A percentile compares a stretch with the other conserved stretches of the same genome.
Conservation (phyloP, 2,329 filamentous ascomycete species). For the Chrysosporium keratinophilum region DNA sequence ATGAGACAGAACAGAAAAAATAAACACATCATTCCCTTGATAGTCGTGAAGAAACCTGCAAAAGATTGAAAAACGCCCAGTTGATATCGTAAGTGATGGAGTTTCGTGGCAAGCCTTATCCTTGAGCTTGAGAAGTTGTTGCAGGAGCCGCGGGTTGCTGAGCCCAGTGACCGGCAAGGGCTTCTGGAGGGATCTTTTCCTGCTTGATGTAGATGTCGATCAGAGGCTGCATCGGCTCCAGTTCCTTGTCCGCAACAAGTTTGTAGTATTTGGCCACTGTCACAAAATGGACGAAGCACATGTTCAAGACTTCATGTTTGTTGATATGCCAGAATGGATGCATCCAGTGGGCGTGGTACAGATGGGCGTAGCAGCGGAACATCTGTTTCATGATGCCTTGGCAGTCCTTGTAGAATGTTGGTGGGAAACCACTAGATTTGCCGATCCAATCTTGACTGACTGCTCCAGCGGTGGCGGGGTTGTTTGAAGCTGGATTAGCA, state of each 20-base stretch:
- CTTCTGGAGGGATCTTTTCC: conserved; percentile 70
- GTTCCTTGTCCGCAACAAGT: conserved; percentile 76
- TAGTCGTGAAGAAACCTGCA: conserved; percentile 8
- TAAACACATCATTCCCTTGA: conserved; percentile 7
- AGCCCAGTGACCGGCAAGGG: conserved; percentile 36
- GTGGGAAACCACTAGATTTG: conserved; percentile 84
- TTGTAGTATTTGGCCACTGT: conserved; percentile 69
- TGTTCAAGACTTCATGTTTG: conserved; percentile 62
- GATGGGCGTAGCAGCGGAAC: conserved; percentile 95
- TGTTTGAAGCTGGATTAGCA: conserved; percentile 36
- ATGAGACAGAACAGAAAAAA: background rate
- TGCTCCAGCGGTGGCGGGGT: conserved; percentile 43
- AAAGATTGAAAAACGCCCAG: conserved; percentile 4
- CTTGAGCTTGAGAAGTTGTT: background rate
- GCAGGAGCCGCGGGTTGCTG: conserved; percentile 21
- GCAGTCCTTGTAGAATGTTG: conserved; percentile 79
- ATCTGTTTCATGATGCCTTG: conserved; percentile 94
- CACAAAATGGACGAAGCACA: conserved; percentile 77
- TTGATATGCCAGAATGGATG: conserved; percentile 77
- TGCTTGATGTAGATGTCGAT: conserved; percentile 87
- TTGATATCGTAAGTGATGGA: background rate
- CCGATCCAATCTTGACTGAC: conserved; percentile 68
- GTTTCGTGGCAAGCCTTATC: conserved; percentile 1
- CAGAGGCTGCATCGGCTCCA: conserved; percentile 90
- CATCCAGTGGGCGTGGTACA: conserved; percentile 92